Conservation (phyloP, 164 flowering plant genomes). For the Liriodendron chinense region DNA sequence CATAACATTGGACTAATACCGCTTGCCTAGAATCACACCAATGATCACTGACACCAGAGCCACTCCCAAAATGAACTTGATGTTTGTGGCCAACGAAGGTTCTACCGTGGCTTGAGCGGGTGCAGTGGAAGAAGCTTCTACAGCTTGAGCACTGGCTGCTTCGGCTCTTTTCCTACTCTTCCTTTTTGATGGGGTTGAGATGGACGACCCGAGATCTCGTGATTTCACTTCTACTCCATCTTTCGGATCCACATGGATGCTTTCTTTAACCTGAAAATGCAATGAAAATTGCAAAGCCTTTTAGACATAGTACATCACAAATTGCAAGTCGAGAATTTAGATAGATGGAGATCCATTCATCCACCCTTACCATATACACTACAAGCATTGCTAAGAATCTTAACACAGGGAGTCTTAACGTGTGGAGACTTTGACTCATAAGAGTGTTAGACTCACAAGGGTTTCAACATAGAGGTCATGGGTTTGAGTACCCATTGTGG, state of each 20-base stretch:
- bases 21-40: constrained; percentile 85
- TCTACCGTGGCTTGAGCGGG: constrained; percentile 21
- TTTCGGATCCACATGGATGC: constrained; percentile 20
- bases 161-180: constrained; percentile 73
- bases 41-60: constrained; percentile 74
- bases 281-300: background rate
- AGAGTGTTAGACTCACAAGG: too few species aligned
- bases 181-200: constrained; percentile 61
- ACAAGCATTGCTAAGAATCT: background rate
- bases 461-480: too few species aligned
- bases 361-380: too few species aligned
- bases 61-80: constrained; percentile 66
- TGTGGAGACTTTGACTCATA: too few species aligned
- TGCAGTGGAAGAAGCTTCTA: constrained; percentile 26
- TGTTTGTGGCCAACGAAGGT: constrained; percentile 36
- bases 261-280: constrained; percentile 39
- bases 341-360: too few species aligned
- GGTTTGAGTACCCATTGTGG: too few species aligned
- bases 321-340: background rate
- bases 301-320: background rate
- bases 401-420: too few species aligned
- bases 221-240: constrained; percentile 59
- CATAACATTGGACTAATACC: constrained; percentile 39
- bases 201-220: constrained; percentile 54
- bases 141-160: constrained; percentile 42